Conservation (phyloP, 2,329 filamentous ascomycete genomes). For the Sordariomycetes sp. region DNA sequence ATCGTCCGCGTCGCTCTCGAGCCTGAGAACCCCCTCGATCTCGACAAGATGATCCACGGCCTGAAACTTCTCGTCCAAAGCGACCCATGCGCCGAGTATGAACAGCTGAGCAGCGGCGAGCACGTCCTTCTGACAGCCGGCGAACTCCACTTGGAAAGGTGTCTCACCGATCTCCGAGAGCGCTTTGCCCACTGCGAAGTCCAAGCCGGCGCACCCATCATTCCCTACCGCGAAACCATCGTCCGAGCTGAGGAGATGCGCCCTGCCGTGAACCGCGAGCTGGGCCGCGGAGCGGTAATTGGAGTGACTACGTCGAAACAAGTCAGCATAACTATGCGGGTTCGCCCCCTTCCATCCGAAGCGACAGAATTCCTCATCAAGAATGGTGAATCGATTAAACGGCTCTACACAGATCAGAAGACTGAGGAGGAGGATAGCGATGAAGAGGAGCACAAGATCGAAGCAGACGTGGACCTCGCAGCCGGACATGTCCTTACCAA, state of each 20-base stretch:
- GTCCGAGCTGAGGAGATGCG: slow-evolving; percentile 87
- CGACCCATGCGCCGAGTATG: slow-evolving; percentile 92
- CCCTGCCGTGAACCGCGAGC: slow-evolving; percentile 72
- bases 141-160: slow-evolving; percentile 88
- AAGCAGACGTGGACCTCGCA: slow-evolving; percentile 46
- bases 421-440: slow-evolving; percentile 24
- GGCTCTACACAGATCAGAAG: slow-evolving; percentile 64
- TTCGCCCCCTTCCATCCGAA: slow-evolving; percentile 66
- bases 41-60: slow-evolving; percentile 91
- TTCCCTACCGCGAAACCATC: slow-evolving; percentile 91
- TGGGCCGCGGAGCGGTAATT: slow-evolving; percentile 74
- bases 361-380: slow-evolving; percentile 82
- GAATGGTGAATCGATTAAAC: slow-evolving; percentile 70
- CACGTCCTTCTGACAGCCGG: slow-evolving; percentile 92
- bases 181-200: slow-evolving; percentile 92
- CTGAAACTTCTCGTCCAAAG: slow-evolving; percentile 83
- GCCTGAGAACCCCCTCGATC: slow-evolving; percentile 77
- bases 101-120: slow-evolving; percentile 85
- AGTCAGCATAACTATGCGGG: slow-evolving; percentile 64
- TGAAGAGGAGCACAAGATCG: slow-evolving; percentile 26
- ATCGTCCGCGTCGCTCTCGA: slow-evolving; percentile 97
- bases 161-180: slow-evolving; percentile 85
- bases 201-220: slow-evolving; percentile 86
- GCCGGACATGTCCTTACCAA: slow-evolving; percentile 56
- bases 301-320: slow-evolving; percentile 78